Evolutionary conservation across 768 basidiomycete genomes (phyloP).

Genomic region (Astraeus odoratus): DNA sequence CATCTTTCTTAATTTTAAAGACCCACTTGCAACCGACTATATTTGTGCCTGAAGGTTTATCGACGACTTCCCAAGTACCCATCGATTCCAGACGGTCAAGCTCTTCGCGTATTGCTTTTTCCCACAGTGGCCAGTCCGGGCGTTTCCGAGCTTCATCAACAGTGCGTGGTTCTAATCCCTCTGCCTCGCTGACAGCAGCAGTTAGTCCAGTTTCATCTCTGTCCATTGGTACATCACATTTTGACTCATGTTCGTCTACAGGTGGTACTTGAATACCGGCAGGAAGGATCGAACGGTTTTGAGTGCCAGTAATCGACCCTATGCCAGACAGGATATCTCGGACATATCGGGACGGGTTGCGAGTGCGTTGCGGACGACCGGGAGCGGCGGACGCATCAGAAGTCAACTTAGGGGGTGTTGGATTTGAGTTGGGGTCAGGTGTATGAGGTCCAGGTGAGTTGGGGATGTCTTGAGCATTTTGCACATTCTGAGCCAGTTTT

Average conservation of each 20-base stretch:
- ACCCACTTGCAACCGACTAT: slow-evolving; percentile 3
- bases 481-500: background rate
- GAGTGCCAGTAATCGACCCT: background rate
- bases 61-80: slow-evolving; percentile 7
- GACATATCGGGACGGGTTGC: background rate
- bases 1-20: no score
- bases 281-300: background rate
- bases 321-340: background rate
- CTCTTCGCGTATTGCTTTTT: slow-evolving; percentile 9
- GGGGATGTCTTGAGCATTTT: background rate
- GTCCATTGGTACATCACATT: no score
- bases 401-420: no score
- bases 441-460: no score
- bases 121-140: background rate
- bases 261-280: background rate
- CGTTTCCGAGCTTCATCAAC: slow-evolving; percentile 1
- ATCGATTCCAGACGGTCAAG: background rate
- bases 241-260: no score
- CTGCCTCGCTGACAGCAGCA: no score
- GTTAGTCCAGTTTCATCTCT: no score
- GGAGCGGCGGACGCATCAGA: no score
- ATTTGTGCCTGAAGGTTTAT: background rate
- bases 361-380: background rate
- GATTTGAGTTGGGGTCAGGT: no score
- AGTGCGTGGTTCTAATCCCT: background rate